Evolutionary conservation across 352 stramenopile genomes (phyloP), one percentile per base, ranked within the genome.

Genomic region (Globisporangium middletonii): DNA sequence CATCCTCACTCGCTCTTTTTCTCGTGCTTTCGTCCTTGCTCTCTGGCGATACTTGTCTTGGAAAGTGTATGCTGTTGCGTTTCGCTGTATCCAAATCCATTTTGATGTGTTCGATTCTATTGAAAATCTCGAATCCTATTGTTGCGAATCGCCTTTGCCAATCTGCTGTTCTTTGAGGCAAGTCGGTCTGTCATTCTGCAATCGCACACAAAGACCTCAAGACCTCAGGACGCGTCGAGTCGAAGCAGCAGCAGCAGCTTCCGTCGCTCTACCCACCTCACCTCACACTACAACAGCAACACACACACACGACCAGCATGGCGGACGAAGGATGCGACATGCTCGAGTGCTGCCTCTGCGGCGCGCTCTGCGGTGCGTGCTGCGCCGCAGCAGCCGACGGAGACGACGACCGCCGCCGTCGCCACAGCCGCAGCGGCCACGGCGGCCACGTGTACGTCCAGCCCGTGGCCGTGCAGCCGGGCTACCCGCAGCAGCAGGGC

Each of bases 331-430:
- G 76, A 52, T 90, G 80, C 53, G 83, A 92, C 52, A 83, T 89
- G 68, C 73, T 86, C 70, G 79, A 88, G 63, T 89, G 77, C 73
- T 86, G 76, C 62, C 65, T 89, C 60, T 89, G 81, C 69, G 79
- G 79, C 55, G 77, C 77, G 16, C 71, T 89, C 45, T 92, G 83
- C 58, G 82, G 75, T 45, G 78, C 80, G 49, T 92, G 83, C 73
- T 92, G 83, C 57, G 83, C 77, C 26, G 65, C 74, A 2, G 72
- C 70, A 5, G 66, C 65, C 4, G 62, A 64, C 23, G 67, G 71
- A 42, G 61, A 64, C 42, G 60, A 79, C 61, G 53, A 65, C 59
- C 60, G 66, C 56, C 75, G 69, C 53, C 47, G 64, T 15, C 52
- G 63, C 49, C 48, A 69, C 47, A 75, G 79, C 61, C 66, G 62